A percentile compares a stretch with the other conserved stretches of the same genome.
These are phyloP conservation scores for Cyclotella sp. DNA, from an alignment of 108 stramenopile species.

Conservation along the genomic window DNA sequence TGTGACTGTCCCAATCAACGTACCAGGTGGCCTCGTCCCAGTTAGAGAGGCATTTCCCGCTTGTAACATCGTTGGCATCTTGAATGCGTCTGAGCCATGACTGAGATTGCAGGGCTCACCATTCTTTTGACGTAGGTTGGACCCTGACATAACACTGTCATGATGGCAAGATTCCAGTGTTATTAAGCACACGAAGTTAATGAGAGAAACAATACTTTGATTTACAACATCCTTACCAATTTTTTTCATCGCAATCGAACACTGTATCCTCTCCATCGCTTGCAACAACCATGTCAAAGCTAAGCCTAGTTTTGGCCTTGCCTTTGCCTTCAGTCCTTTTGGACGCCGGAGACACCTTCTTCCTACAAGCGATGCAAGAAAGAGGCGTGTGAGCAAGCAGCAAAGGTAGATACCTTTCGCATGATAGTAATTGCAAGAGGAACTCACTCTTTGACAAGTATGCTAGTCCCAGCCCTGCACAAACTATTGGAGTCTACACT, in stretches of 20 bases:
- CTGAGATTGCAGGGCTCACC: conserved; percentile 12
- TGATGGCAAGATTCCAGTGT: not conserved
- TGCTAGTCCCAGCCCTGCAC: conserved; percentile 3
- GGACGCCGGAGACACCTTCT: not conserved
- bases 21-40: not conserved
- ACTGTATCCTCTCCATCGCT: not conserved
- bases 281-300: not conserved
- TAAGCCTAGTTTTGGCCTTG: not conserved
- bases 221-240: not conserved
- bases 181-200: not conserved
- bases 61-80: conserved; percentile 3
- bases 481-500: not conserved
- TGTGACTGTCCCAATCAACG: conserved; percentile 7
- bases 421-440: not conserved
- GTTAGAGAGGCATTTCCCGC: not conserved
- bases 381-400: no score
- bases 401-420: no score
- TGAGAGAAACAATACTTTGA: not conserved
- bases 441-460: conserved; percentile 9
- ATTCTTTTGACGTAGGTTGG: not conserved
- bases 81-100: conserved; percentile 10
- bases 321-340: not conserved
- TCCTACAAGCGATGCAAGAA: not conserved
- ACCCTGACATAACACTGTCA: conserved; percentile 3
- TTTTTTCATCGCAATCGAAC: conserved; percentile 6